Evolutionary conservation across 1,284 basidiomycete genomes (phyloP).

Genomic region (Trametes versicolor): DNA sequence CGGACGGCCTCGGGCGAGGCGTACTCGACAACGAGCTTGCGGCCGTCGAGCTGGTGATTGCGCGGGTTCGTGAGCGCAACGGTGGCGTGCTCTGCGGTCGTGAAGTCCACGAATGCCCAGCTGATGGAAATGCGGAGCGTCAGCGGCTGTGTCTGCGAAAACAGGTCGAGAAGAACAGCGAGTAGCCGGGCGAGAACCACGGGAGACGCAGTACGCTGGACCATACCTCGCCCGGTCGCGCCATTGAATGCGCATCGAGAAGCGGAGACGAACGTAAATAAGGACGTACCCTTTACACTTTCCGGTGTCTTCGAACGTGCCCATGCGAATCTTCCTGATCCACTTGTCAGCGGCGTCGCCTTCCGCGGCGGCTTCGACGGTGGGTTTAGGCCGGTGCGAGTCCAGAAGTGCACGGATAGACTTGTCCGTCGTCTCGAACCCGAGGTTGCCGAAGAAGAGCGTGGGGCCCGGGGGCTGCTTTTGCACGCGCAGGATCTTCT

Average conservation of each 20-base stretch:
- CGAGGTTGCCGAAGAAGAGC: conserved; percentile 90
- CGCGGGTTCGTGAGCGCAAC: conserved; percentile 83
- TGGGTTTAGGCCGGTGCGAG: conserved; percentile 58
- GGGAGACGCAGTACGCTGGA: background rate
- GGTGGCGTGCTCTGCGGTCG: conserved; percentile 81
- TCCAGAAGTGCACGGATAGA: conserved; percentile 80
- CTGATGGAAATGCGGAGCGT: conserved; percentile 52
- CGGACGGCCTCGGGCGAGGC: conserved; percentile 88
- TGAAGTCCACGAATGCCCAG: conserved; percentile 96
- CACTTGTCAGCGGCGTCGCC: conserved; percentile 51
- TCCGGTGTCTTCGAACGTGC: conserved; percentile 95
- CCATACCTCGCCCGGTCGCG: background rate
- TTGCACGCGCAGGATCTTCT: conserved; percentile 83
- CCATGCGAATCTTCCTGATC: conserved; percentile 91
- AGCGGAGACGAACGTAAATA: conserved; percentile 1
- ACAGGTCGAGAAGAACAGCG: background rate
- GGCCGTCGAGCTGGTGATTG: conserved; percentile 87
- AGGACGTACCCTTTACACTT: conserved; percentile 90
- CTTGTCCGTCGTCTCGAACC: conserved; percentile 86
- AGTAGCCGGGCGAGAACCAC: background rate
- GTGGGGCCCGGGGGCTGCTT: conserved; percentile 87
- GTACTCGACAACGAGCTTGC: conserved; percentile 90
- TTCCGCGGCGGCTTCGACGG: background rate
- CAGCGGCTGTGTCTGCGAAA: conserved; percentile 1
- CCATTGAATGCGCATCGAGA: background rate